Conservation (phyloP, 148 eudicot species). For the Agrostemma githago region DNA sequence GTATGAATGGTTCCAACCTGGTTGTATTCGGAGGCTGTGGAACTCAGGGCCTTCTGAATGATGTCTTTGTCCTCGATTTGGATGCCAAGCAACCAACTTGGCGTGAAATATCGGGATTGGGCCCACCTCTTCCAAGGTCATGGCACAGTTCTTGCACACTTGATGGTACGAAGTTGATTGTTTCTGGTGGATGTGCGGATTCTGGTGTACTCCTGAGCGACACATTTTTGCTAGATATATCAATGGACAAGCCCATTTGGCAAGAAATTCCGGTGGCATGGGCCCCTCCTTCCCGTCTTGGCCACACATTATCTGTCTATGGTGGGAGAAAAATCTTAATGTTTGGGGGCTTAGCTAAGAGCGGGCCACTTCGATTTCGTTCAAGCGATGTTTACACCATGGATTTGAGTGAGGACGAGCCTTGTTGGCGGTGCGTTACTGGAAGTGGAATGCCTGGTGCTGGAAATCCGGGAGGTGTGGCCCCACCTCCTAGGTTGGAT, state of each 20-base stretch:
- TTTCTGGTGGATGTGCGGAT: conserved; percentile 96
- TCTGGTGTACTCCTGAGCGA: conserved; percentile 93
- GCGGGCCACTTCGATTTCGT: conserved; percentile 81
- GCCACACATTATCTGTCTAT: conserved; percentile 84
- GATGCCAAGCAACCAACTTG: conserved; percentile 88
- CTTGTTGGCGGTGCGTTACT: conserved; percentile 87
- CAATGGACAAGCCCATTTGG: conserved; percentile 93
- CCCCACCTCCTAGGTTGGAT: conserved; percentile 94
- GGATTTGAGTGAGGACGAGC: conserved; percentile 86
- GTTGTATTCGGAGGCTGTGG: conserved; percentile 97
- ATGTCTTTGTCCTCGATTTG: conserved; percentile 77
- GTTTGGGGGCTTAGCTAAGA: conserved; percentile 96
- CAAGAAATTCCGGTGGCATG: conserved; percentile 85
- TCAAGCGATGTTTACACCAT: conserved; percentile 86
- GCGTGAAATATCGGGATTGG: conserved; percentile 91
- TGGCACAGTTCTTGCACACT: conserved; percentile 99
- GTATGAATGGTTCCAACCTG: conserved; percentile 73
- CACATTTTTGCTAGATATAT: conserved; percentile 83
- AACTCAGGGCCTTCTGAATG: conserved; percentile 77
- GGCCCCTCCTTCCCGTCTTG: conserved; percentile 94
- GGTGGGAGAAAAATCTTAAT: conserved; percentile 90
- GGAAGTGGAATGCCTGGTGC: conserved; percentile 96
- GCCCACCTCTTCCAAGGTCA: conserved; percentile 90
- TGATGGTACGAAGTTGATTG: conserved; percentile 87
- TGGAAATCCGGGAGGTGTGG: conserved; percentile 88